These are phyloP conservation scores for Termitomyces titanicus DNA, from an alignment of 768 basidiomycete genomes.

Conservation along the genomic window DNA sequence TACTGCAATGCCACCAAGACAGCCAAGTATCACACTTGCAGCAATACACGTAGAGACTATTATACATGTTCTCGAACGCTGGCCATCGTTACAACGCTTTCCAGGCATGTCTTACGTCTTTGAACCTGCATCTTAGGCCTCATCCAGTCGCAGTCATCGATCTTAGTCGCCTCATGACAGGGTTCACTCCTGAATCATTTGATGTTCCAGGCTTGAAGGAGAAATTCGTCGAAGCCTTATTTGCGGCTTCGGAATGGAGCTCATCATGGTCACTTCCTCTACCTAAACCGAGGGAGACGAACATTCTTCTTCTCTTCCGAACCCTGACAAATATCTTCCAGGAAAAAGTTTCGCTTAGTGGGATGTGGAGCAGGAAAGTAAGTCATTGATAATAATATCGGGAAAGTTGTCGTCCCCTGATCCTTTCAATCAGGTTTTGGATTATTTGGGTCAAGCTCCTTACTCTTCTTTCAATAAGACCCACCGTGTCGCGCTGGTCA, in stretches of 20 bases:
- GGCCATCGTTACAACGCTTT: slow-evolving; percentile 71
- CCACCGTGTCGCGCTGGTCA: slow-evolving; percentile 75
- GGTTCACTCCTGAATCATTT: slow-evolving; percentile 55
- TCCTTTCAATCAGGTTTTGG: slow-evolving; percentile 48
- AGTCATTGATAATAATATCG: slow-evolving; percentile 10
- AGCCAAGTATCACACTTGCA: slow-evolving; percentile 32
- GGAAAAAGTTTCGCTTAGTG: slow-evolving; percentile 43
- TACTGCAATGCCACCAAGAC: slow-evolving; percentile 32
- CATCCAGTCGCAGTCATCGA: slow-evolving; percentile 64
- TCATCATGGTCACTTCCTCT: slow-evolving; percentile 51
- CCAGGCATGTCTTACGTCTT: slow-evolving; percentile 34
- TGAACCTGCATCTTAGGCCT: not conserved
- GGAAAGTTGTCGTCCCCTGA: not conserved
- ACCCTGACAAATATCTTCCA: slow-evolving; percentile 79
- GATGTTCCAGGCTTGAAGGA: slow-evolving; percentile 38
- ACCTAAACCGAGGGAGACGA: slow-evolving; percentile 77
- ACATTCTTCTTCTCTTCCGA: slow-evolving; percentile 75
- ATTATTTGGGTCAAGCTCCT: slow-evolving; percentile 44
- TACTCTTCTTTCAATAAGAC: slow-evolving; percentile 60
- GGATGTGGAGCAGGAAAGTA: slow-evolving; percentile 52
- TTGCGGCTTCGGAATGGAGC: slow-evolving; percentile 67
- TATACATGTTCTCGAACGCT: slow-evolving; percentile 62
- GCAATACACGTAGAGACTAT: slow-evolving; percentile 58
- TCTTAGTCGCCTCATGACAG: slow-evolving; percentile 71
- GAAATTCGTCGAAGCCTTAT: slow-evolving; percentile 56